These are phyloP conservation scores for Mortierella sp. DNA, from an alignment of 371 early-diverging fungal species.

Conservation along the genomic window DNA sequence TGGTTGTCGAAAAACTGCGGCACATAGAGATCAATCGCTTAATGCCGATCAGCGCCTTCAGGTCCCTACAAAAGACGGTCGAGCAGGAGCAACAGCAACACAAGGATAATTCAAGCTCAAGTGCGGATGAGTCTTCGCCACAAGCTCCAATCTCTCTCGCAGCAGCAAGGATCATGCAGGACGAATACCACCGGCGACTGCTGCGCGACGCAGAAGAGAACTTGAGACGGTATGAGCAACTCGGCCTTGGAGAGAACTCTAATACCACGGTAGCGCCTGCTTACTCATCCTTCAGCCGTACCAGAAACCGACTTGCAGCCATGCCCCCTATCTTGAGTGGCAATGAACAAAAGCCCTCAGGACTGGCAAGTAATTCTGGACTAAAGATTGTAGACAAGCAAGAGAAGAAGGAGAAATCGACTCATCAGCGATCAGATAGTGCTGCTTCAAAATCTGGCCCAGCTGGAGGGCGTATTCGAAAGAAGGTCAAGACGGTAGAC, in stretches of 20 bases:
- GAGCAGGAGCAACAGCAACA: conserved; percentile 24
- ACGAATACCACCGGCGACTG: conserved; percentile 61
- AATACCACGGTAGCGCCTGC: conserved; percentile 19
- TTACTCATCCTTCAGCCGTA: conserved; percentile 44
- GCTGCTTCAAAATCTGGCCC: background rate
- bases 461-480: conserved; percentile 23
- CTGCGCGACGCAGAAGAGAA: conserved; percentile 68
- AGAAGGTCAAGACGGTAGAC: conserved; percentile 14
- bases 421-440: conserved; percentile 9
- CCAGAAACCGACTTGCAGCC: conserved; percentile 29
- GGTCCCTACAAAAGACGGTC: conserved; percentile 31
- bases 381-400: background rate
- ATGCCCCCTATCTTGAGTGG: background rate
- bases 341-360: background rate
- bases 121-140: conserved; percentile 6
- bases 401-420: conserved; percentile 32
- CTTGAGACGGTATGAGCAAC: conserved; percentile 63
- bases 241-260: conserved; percentile 59
- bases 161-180: conserved; percentile 46
- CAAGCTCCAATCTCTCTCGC: conserved; percentile 32
- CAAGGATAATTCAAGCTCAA: conserved; percentile 11
- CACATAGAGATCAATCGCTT: conserved; percentile 66
- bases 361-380: background rate
- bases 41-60: conserved; percentile 50
- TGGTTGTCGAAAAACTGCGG: conserved; percentile 69